These are phyloP conservation scores for Tricholoma hemisulphureum DNA, from an alignment of 768 basidiomycete genomes.

Conservation along the genomic window DNA sequence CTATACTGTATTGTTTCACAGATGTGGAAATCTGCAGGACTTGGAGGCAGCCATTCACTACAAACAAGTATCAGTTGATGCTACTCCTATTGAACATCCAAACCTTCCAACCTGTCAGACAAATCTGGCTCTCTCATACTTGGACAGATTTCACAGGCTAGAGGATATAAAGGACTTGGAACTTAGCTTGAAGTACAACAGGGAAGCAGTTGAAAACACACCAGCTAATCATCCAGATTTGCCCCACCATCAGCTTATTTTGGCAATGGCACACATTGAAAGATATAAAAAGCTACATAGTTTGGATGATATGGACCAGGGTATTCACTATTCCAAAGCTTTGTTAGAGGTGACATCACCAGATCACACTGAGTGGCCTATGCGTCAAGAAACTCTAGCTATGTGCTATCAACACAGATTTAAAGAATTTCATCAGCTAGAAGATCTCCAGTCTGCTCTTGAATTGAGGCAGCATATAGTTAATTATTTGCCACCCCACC, in stretches of 20 bases:
- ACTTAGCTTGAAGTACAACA: background rate
- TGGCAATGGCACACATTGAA: conserved; percentile 1
- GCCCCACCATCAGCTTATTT: background rate
- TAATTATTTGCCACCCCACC: no score
- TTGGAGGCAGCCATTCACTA: conserved; percentile 1
- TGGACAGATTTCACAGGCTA: background rate
- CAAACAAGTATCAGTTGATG: background rate
- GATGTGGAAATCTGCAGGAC: background rate
- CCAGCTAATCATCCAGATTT: background rate
- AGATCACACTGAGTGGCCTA: background rate
- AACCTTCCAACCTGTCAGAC: background rate
- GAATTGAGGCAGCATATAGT: no score
- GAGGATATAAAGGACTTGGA: background rate
- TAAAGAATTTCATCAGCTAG: no score
- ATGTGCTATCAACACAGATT: no score
- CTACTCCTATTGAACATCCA: background rate
- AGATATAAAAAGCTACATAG: background rate
- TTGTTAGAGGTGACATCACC: background rate
- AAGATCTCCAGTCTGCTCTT: no score
- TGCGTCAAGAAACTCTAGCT: background rate
- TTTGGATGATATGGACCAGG: conserved; percentile 3
- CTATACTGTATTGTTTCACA: background rate
- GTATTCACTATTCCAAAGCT: background rate
- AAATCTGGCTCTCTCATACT: background rate
- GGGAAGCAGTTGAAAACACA: background rate